A percentile compares a stretch with the other conserved stretches of the same genome.
phyloP scores from a whole-genome alignment of 306 rosid species.

The Inga oerstediana region DNA sequence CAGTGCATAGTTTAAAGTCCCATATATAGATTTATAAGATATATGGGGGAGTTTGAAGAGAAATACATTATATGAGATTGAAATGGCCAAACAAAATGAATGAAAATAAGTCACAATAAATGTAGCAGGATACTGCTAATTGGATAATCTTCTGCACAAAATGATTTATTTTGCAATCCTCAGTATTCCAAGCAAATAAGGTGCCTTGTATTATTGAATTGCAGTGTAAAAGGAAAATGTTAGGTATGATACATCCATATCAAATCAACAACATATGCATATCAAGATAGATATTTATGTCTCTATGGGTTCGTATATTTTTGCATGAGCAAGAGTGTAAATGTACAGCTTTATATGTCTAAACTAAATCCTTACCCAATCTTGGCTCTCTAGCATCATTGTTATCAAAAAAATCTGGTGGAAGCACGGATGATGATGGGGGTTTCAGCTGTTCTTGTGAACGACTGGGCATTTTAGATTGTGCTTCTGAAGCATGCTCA shows the following conservation, averaged over 20 bases:
- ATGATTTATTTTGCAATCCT: not conserved
- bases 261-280: not conserved
- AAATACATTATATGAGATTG: no score
- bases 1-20: no score
- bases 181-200: conserved; percentile 4
- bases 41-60: no score
- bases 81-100: no score
- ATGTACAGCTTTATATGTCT: conserved; percentile 14
- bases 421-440: conserved; percentile 66
- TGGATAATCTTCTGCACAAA: not conserved
- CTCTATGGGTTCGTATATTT: not conserved
- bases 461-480: conserved; percentile 30
- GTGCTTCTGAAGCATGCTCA: conserved; percentile 42
- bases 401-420: conserved; percentile 75
- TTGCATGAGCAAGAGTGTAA: conserved; percentile 18
- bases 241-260: not conserved
- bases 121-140: not conserved
- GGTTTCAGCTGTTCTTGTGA: conserved; percentile 47
- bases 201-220: not conserved
- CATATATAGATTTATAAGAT: no score
- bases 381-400: conserved; percentile 47
- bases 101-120: no score
- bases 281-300: not conserved
- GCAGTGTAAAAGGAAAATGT: conserved; percentile 22
- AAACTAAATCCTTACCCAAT: conserved; percentile 51